Evolutionary conservation across 2,329 filamentous ascomycete species (phyloP), one percentile per base, ranked within the genome.

Genomic region (Lasiodiplodia gonubiensis): DNA sequence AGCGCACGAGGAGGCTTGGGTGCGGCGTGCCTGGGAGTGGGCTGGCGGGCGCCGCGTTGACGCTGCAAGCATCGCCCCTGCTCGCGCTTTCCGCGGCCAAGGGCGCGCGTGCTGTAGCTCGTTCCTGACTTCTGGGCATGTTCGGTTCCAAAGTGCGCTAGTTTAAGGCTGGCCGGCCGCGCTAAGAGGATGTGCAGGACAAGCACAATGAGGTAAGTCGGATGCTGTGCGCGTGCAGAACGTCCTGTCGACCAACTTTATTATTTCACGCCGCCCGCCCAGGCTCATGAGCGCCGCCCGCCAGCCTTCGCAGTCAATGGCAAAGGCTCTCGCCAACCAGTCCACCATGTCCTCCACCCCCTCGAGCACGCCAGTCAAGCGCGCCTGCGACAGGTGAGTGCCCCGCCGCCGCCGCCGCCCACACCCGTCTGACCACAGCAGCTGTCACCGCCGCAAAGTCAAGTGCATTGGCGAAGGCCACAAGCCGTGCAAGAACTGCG

Each of bases 401-500:
- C 59, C 55, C 65, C 63, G 61, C 64, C 65, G 42, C 52, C 63
- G 12, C 57, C 49, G 52, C 51, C 39, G 11, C 57, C 37, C 48
- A 27, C 30, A 14, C 30, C n/a, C 33, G 39, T 21, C 67, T 70
- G 70, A 70, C 66, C 69, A 69, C 66, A 21, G 60, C 69, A 79
- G 76, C 74, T 84, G 82, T 70, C 82, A 84, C 71, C 75, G 81
- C 65, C 77, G 83, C 54, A 85, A 85, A 72, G 82, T 85, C 68
- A 84, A 83, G 70, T 85, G 83, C 72, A 83, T 84, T 67, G 81
- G 80, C 64, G 82, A 84, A 72, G 80, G 81, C 68, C 79, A 80
- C 37, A 78, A 79, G 66, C 85, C 87, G 4, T 89, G 87, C 79
- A 86, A 87, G 76, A 88, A 88, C 73, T 89, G 87, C 75, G 77